These are phyloP conservation scores for Mesembryanthemum crystallinum DNA, from an alignment of 148 eudicot species.

Conservation along the genomic window DNA sequence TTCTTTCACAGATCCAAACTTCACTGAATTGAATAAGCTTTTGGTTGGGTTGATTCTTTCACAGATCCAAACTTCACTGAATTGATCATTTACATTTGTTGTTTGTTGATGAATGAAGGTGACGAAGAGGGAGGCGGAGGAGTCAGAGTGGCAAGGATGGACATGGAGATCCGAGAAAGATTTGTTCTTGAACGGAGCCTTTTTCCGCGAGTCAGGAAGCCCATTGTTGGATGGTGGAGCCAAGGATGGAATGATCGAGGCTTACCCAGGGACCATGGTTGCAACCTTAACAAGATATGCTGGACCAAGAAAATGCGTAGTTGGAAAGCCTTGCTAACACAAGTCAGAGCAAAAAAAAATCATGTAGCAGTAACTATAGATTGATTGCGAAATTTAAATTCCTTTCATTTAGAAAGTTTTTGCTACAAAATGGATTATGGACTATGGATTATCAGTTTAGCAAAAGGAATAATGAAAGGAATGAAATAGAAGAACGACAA, in stretches of 20 bases:
- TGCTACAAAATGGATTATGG: no score
- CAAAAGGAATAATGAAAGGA: no score
- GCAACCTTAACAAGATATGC: conserved; percentile 24
- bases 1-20: no score
- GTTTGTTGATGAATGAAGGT: conserved; percentile 27
- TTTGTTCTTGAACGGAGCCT: conserved; percentile 49
- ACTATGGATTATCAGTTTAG: no score
- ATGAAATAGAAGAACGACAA: no score
- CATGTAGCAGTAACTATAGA: neutral
- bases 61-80: no score
- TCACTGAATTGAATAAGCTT: no score
- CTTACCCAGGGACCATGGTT: conserved; percentile 33
- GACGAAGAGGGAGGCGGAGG: conserved; percentile 49
- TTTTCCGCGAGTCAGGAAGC: conserved; percentile 37
- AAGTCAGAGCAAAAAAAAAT: neutral
- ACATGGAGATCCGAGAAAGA: conserved; percentile 54
- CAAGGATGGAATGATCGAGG: conserved; percentile 17
- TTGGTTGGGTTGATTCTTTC: no score
- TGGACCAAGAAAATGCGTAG: conserved; percentile 42
- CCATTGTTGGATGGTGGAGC: neutral
- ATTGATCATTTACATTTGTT: neutral
- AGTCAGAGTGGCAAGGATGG: conserved; percentile 52
- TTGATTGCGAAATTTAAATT: neutral
- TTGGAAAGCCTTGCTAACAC: conserved; percentile 31
- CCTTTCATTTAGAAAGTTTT: neutral